Percentiles rank a stretch among this genome's conserved stretches.
These are phyloP conservation scores for Colletotrichum higginsianum DNA, from an alignment of 2,329 filamentous ascomycete genomes.

Conservation along the genomic window DNA sequence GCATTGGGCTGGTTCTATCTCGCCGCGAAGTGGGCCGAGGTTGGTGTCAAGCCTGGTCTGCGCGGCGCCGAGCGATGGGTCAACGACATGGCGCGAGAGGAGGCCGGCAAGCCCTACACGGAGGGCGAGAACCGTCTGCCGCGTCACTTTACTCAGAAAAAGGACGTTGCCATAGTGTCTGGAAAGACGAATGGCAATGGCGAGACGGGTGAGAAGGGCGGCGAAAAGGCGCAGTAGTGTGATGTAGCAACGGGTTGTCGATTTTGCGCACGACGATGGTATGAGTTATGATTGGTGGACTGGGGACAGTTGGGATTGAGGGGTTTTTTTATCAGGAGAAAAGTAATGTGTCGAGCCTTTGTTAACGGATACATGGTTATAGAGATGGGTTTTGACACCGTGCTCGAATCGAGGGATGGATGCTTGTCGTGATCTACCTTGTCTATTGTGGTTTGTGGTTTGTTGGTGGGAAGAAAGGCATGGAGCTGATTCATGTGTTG, in stretches of 20 bases:
- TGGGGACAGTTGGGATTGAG: no score
- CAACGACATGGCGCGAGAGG: slow-evolving; percentile 80
- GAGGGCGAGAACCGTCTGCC: slow-evolving; percentile 75
- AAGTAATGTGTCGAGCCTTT: background rate
- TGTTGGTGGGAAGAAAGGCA: no score
- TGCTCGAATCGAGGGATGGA: background rate
- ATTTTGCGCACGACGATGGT: background rate
- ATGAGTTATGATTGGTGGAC: background rate
- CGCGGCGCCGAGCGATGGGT: slow-evolving; percentile 77
- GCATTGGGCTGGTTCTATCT: slow-evolving; percentile 83
- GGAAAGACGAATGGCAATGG: slow-evolving; percentile 11
- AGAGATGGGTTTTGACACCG: slow-evolving; percentile 4
- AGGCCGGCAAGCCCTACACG: slow-evolving; percentile 71
- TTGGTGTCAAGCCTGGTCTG: slow-evolving; percentile 63
- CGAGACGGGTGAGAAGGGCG: slow-evolving; percentile 12
- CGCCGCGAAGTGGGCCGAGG: slow-evolving; percentile 75
- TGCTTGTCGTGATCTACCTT: no score
- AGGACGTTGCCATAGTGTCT: slow-evolving; percentile 40
- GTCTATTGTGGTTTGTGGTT: no score
- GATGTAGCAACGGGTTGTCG: no score
- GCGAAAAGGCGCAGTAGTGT: background rate
- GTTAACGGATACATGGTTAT: slow-evolving; percentile 8
- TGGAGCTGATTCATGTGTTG: no score
- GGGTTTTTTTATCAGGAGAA: background rate
- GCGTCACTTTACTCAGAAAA: slow-evolving; percentile 56